phyloP scores from a whole-genome alignment of 1,284 basidiomycete species.

The Sporisorium iseilematis-ciliati region DNA sequence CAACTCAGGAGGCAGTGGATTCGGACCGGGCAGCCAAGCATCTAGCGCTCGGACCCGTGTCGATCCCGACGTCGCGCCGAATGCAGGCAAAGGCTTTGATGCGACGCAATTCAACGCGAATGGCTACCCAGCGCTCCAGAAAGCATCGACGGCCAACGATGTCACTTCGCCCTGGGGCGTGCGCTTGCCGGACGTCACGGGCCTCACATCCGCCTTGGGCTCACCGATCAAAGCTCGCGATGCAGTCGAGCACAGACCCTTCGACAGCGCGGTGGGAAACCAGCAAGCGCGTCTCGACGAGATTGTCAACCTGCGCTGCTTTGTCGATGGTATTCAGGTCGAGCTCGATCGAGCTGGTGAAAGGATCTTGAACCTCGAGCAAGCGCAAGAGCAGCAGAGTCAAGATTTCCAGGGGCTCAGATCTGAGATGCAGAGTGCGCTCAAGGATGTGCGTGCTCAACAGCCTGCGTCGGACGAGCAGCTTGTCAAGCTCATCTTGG shows the following conservation, averaged over 20 bases:
- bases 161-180: slow-evolving; percentile 34
- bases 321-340: slow-evolving; percentile 51
- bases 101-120: slow-evolving; percentile 34
- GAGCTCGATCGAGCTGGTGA: slow-evolving; percentile 54
- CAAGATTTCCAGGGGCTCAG: slow-evolving; percentile 47
- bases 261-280: slow-evolving; percentile 42
- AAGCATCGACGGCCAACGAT: slow-evolving; percentile 11
- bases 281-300: slow-evolving; percentile 48
- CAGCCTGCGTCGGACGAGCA: slow-evolving; percentile 24
- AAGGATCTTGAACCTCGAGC: slow-evolving; percentile 50
- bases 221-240: slow-evolving; percentile 49
- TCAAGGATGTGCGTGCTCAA: slow-evolving; percentile 31
- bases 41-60: slow-evolving; percentile 50
- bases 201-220: slow-evolving; percentile 51
- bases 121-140: slow-evolving; percentile 38
- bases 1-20: slow-evolving; percentile 53
- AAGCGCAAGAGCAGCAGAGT: slow-evolving; percentile 48
- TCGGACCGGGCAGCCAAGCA: slow-evolving; percentile 51
- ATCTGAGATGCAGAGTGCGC: slow-evolving; percentile 38
- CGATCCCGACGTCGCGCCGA: slow-evolving; percentile 10
- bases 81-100: slow-evolving; percentile 18
- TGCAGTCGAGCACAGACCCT: slow-evolving; percentile 43
- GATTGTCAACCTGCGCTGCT: slow-evolving; percentile 48
- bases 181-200: slow-evolving; percentile 55
- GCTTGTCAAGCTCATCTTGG: slow-evolving; percentile 32